Base-by-base conservation (phyloP, 805 yeast genomes). In the Suhomyces sp. region DNA sequence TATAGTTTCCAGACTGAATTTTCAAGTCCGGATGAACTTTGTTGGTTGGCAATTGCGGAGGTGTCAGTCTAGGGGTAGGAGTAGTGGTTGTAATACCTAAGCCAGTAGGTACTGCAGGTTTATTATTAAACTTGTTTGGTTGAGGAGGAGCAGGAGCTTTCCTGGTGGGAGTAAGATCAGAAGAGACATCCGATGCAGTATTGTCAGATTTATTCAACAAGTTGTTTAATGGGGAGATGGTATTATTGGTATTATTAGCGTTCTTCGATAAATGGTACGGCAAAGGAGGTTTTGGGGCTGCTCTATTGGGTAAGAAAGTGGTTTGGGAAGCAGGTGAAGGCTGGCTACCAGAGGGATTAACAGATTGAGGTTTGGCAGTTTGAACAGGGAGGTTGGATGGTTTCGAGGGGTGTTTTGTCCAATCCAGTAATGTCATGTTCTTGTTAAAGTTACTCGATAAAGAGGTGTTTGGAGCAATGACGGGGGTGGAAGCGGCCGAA, bases 131-230 rank as follows among this genome's bases (percentile, higher is more conserved):
- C 45, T 48, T 52, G 48, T 48, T 54, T 19, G 29, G 23, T 9
- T 35, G 27, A 10, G 84, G 85, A 2, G 85, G 85, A 6, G 82
- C 76, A 5, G 86, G 87, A 1, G 87, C 85, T 53, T 72, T 74
- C 67, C 87, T 74, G 58, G 69, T 69, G 6, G 86, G 85, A 2
- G 76, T 67, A 53, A 81, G 60, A 29, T 60, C 57, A 38, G 54
- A 47, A 9, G 47, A 19, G 35, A 46, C 38, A 6, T 10, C 26
- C 29, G 47, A n/a, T 17, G 47, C 19, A 15, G 40, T 26, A 26
- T 54, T 52, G 9, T 57, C 57, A 6, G 67, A 57, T 22, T 64
- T 64, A 47, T 60, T 65, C 57, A 73, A 56, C 52, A 74, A 65
- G 46, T 65, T 66, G 46, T 63, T 66, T 45, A 74, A 61, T 2